Base-by-base conservation (phyloP, 1,284 basidiomycete genomes). In the Fomes fomentarius region DNA sequence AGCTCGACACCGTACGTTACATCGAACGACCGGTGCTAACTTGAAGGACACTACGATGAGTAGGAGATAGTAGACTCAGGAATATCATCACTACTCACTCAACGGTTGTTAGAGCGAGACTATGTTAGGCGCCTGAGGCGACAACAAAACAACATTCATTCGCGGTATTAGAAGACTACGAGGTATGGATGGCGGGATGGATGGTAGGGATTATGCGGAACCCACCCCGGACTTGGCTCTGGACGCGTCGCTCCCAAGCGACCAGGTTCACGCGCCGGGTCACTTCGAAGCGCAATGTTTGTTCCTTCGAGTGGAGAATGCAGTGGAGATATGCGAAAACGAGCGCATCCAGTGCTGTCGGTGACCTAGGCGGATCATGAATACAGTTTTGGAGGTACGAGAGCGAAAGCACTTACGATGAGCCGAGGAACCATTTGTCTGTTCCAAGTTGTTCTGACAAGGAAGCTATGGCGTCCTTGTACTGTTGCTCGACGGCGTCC, bases 381-480 rank as follows among this genome's bases (percentile, higher is more conserved):
- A 57, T 17, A 9, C 33, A 24, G 35, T 17, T 10, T 35, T 8
- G 30, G 19, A n/a, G n/a, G n/a, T n/a, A n/a, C n/a, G 31, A 6
- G 31, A 41, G 4, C 35, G 12, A 48, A 17, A 37, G 43, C 3
- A 76, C 85, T 55, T 67, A 91, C 91, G 71, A 71, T 17, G 89
- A 92, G 33, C 79, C 85, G 4, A 93, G 77, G 71, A 93, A 87
- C 90, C 90, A 93, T 55, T 78, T 82, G 64, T 91, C 86, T 2
- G 80, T 81, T 22, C 83, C 85, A 1, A 93, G 77, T 22, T 89
- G 79, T 59, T 88, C 86, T 0, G 88, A 87, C 14, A 93, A 77
- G 1, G 89, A 80, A 9, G 78, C 66, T 17, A 92, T 83, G 9
- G 89, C 89, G 40, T 89, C 86, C n/a, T 76, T 74, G 67, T 89